Base-by-base conservation (phyloP, 306 rosid species). In the Albizia julibrissin region DNA sequence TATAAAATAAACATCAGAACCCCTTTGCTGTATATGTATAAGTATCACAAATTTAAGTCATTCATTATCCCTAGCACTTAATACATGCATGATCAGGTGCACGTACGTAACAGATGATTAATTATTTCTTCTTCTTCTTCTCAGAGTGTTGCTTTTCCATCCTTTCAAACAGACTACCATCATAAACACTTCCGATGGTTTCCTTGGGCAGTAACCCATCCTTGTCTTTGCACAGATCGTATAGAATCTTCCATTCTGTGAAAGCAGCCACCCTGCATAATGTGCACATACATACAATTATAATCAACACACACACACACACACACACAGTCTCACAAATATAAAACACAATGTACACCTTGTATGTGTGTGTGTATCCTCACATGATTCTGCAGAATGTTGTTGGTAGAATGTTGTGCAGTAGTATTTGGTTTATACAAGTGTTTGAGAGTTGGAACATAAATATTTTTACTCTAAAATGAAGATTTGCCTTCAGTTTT, bases 191-290 rank as follows among this genome's bases (percentile, higher is more conserved):
- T 80, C 84, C 86, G 27, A 96, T 8, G 2, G 88, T 92, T 0
- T 91, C 89, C 80, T 80, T 96, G 27, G 58, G 89, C 10, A 96
- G 81, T 34, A 92, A 90, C 64, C 99, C 99, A 37, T 88, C 19
- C 69, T 86, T 75, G 83, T 92, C 97, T 86, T 93, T 96, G 92
- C 94, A 90, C 50, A 93, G 97, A n/a, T 10, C 62, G 68, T 91
- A 89, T 0, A 96, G 80, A 12, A 86, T 69, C 83, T 90, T 91
- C 99, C 99, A 96, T 69, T 96, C 99, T 10, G 89, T 2, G 81
- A 76, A 90, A 47, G 85, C 78, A 43, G 87, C 97, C 33, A 96
- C 0, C 99, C 99, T 70, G 34, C 19, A 47, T 14, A 2, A 10
- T 11, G 52, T 47, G 52, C 52, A 13, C 19, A 47, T 16, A 47